phyloP scores from a whole-genome alignment of 2,329 filamentous ascomycete species.

The Xylaria sp. region DNA sequence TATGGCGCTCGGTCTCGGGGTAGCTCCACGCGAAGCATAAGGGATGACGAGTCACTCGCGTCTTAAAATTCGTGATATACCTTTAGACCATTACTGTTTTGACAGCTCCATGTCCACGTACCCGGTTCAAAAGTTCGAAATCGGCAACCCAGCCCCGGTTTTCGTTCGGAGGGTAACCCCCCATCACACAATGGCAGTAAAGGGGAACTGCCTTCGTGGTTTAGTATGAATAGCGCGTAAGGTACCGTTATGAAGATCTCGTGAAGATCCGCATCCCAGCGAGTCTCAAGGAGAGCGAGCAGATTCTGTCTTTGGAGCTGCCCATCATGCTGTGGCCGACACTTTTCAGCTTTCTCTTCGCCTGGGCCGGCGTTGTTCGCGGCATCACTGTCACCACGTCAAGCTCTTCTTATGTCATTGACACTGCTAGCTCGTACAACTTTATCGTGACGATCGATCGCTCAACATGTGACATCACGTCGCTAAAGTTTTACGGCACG shows the following conservation, averaged over 20 bases:
- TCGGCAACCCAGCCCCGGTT: constrained; percentile 28
- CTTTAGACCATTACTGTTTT: neutral
- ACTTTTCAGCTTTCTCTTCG: constrained; percentile 37
- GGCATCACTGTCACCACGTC: constrained; percentile 45
- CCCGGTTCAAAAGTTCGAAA: constrained; percentile 9
- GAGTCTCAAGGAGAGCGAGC: constrained; percentile 9
- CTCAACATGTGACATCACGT: constrained; percentile 64
- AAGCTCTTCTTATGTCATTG: constrained; percentile 42
- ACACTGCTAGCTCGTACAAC: constrained; percentile 45
- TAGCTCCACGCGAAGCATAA: constrained; percentile 27
- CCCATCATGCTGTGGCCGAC: constrained; percentile 38
- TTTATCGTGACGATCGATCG: constrained; percentile 45
- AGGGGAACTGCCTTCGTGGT: constrained; percentile 10
- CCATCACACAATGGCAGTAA: constrained; percentile 13
- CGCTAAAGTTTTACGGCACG: constrained; percentile 59
- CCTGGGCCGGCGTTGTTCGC: constrained; percentile 40
- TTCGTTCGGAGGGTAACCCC: constrained; percentile 29
- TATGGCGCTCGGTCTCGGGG: constrained; percentile 28
- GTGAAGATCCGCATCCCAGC: constrained; percentile 22
- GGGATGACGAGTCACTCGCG: constrained; percentile 14
- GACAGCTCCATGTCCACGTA: constrained; percentile 14
- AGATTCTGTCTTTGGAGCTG: constrained; percentile 21
- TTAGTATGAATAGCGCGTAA: constrained; percentile 30
- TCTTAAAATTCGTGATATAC: constrained; percentile 24
- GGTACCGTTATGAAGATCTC: constrained; percentile 3